Evolutionary conservation across 148 eudicot species (phyloP).

Genomic region (Rhododendron kiyosumense): DNA sequence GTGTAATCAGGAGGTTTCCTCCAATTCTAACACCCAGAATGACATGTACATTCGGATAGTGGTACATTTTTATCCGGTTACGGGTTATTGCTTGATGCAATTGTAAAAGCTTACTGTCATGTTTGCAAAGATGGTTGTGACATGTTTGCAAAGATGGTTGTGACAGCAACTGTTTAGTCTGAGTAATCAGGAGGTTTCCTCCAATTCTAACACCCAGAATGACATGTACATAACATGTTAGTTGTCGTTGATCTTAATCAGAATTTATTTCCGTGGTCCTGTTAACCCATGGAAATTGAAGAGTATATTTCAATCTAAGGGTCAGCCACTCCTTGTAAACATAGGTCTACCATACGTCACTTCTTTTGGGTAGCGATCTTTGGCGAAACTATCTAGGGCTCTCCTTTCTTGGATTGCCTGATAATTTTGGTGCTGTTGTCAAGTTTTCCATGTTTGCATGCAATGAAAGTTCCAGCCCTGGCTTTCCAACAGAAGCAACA

Average conservation of each 20-base stretch:
- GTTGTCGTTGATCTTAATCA: background rate
- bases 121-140: background rate
- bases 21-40: constrained; percentile 3
- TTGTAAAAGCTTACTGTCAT: background rate
- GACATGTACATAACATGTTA: background rate
- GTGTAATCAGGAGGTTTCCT: background rate
- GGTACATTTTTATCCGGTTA: background rate
- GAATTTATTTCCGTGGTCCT: background rate
- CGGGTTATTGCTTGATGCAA: background rate
- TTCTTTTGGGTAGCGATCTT: background rate
- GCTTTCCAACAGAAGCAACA: background rate
- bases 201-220: constrained; percentile 1
- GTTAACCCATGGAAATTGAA: background rate
- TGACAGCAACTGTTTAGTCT: background rate
- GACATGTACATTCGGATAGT: background rate
- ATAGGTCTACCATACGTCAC: background rate
- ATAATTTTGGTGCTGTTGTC: background rate
- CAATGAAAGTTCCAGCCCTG: background rate
- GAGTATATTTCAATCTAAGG: background rate
- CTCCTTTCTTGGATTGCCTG: background rate
- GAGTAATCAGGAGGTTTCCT: background rate
- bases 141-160: too few species aligned
- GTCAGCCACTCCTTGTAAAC: background rate
- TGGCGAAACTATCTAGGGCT: background rate
- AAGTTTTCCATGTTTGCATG: background rate